Conservation (phyloP, 192 early-diverging fungal species). For the Funneliformis geosporum region DNA sequence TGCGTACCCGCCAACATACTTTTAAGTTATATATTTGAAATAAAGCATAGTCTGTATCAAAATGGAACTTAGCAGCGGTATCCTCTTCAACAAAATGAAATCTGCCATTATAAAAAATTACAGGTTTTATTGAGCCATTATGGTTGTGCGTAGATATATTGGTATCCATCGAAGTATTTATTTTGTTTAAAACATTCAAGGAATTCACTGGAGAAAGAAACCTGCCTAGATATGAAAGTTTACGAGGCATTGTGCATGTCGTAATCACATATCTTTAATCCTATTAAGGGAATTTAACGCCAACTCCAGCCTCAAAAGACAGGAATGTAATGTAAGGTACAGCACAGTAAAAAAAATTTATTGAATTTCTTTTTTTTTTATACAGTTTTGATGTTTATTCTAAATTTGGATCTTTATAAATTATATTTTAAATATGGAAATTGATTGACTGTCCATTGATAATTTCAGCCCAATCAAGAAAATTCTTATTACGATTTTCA, state of each 20-base stretch:
- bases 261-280: neutral
- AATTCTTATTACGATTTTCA: neutral
- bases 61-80: conserved; percentile 10
- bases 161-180: neutral
- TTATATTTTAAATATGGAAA: neutral
- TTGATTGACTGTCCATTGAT: neutral
- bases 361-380: too few relatives aligned
- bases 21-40: conserved; percentile 24
- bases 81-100: conserved; percentile 23
- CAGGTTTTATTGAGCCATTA: conserved; percentile 9
- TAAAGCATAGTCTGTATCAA: conserved; percentile 20
- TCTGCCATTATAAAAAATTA: conserved; percentile 18
- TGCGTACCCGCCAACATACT: neutral
- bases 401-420: neutral
- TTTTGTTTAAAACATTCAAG: neutral
- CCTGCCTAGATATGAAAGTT: neutral
- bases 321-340: neutral
- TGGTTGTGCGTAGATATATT: neutral
- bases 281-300: neutral
- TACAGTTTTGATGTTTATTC: neutral
- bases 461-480: neutral
- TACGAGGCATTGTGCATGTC: neutral
- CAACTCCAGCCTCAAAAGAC: neutral
- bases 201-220: neutral
- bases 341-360: neutral